Percentiles rank a stretch among this genome's conserved stretches.
Evolutionary conservation across 306 rosid genomes (phyloP).

Genomic region (Hippophae rhamnoides): DNA sequence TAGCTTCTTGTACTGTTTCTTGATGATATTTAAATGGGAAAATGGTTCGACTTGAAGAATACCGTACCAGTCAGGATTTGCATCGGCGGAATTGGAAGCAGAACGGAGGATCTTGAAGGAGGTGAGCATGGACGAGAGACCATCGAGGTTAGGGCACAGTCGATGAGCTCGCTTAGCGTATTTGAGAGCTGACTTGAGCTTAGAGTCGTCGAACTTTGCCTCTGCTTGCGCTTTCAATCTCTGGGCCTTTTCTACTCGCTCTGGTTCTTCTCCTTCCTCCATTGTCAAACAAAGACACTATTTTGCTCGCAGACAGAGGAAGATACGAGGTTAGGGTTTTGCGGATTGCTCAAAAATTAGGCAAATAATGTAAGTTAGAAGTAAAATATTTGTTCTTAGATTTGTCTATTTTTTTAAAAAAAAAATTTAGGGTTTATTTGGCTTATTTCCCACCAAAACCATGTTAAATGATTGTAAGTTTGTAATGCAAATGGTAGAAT

Average conservation of each 20-base stretch:
- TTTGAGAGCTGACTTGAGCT: slow-evolving; percentile 50
- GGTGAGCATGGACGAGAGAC: slow-evolving; percentile 45
- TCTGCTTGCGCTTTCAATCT: slow-evolving; percentile 42
- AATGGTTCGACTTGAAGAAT: slow-evolving; percentile 60
- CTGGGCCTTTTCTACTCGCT: slow-evolving; percentile 26
- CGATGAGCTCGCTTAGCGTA: slow-evolving; percentile 52
- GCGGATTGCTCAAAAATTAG: background rate
- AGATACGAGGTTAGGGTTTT: background rate
- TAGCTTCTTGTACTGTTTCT: slow-evolving; percentile 60
- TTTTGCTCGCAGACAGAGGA: background rate
- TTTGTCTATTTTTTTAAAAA: too few relatives aligned
- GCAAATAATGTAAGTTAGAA: too few relatives aligned
- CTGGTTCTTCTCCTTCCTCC: slow-evolving; percentile 25
- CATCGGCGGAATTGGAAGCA: slow-evolving; percentile 16
- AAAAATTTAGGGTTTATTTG: too few relatives aligned
- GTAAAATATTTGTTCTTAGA: too few relatives aligned
- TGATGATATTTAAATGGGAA: slow-evolving; percentile 37
- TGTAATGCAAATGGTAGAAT: too few relatives aligned
- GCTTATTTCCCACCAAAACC: too few relatives aligned
- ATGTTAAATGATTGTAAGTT: too few relatives aligned
- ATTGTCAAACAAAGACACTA: slow-evolving; percentile 9
- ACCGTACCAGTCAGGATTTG: slow-evolving; percentile 43
- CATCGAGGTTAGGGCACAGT: slow-evolving; percentile 38
- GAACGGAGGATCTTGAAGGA: slow-evolving; percentile 50
- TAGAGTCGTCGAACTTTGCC: slow-evolving; percentile 37